Base-by-base conservation (phyloP, 139 green algal species). In the Penium margaritaceum region DNA sequence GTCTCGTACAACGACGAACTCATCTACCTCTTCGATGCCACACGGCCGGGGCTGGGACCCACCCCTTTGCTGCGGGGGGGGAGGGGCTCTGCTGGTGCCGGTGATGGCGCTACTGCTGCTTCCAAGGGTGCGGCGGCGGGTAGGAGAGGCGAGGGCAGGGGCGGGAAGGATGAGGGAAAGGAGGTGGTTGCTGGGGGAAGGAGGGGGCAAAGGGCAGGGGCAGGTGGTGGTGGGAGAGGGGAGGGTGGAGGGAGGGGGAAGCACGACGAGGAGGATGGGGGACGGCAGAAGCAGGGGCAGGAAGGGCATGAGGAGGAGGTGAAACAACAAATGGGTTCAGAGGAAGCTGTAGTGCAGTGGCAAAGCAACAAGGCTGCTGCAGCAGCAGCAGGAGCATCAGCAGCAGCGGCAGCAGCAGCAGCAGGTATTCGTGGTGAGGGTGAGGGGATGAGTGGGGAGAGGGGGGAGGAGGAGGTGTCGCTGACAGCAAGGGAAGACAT, bases 1-100 rank as follows among this genome's bases (percentile, higher is more conserved):
- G 83, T 81, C n/a, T 86, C 82, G 3, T 90, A 90, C 76, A 85
- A 87, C 72, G 77, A 90, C 71, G 85, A 89, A 33, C 57, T 70
- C 53, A 64, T 80, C 34, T 77, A 83, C 54, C 46, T 73, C 3
- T 81, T 77, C 44, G 46, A 74, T 24, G n/a, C n/a, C n/a, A n/a
- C n/a, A n/a, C n/a, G n/a, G n/a, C n/a, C n/a, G n/a, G n/a, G n/a
- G n/a, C n/a, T n/a, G n/a, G n/a, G n/a, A n/a, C n/a, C n/a, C n/a
- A n/a, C n/a, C n/a, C n/a, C n/a, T n/a, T n/a, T n/a, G n/a, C n/a
- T n/a, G n/a, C n/a, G n/a, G n/a, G n/a, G n/a, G n/a, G n/a, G n/a
- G n/a, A n/a, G n/a, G n/a, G n/a, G n/a, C 1, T 0, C 15, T 34
- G 17, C 14, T 60, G 47, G n/a, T 41, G 29, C 30, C 36, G 30